Percentiles rank a stretch among this genome's conserved stretches.
phyloP scores from a whole-genome alignment of 2,329 filamentous ascomycete species.

The Aspergillus tanneri region DNA sequence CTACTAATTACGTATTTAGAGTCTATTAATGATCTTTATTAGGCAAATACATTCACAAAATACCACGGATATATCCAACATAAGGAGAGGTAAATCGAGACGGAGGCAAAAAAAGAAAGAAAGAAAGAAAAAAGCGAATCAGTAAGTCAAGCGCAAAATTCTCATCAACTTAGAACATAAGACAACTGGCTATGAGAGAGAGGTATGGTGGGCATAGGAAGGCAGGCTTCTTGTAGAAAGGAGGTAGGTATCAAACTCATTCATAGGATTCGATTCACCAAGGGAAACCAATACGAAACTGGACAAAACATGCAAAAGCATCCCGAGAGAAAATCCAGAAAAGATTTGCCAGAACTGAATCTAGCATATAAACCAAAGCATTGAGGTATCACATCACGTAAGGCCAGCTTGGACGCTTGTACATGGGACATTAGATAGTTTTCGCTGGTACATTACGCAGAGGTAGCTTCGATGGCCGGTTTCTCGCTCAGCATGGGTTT shows the following conservation, averaged over 20 bases:
- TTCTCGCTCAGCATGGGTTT: conserved; percentile 53
- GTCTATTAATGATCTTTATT: too few relatives aligned
- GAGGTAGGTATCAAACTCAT: conserved; percentile 19
- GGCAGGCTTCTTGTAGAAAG: conserved; percentile 16
- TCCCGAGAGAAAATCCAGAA: background rate
- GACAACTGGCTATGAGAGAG: conserved; percentile 12
- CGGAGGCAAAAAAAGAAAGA: background rate
- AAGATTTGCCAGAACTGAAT: background rate
- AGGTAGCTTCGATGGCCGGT: conserved; percentile 22
- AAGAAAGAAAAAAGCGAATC: conserved; percentile 3
- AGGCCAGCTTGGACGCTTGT: background rate
- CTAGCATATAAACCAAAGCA: background rate
- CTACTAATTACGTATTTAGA: too few relatives aligned
- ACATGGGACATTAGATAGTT: background rate
- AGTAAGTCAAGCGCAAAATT: background rate
- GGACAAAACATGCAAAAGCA: conserved; percentile 1
- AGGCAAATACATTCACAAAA: too few relatives aligned
- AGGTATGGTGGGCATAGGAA: conserved; percentile 22
- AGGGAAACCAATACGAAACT: conserved; percentile 5
- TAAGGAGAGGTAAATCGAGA: too few relatives aligned
- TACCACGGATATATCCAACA: too few relatives aligned
- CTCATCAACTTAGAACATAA: conserved; percentile 8
- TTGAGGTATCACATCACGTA: conserved; percentile 6
- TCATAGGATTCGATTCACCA: conserved; percentile 17
- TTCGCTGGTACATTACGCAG: background rate